These are phyloP conservation scores for Ehretia macrophylla DNA, from an alignment of 257 asterid species.

Conservation along the genomic window DNA sequence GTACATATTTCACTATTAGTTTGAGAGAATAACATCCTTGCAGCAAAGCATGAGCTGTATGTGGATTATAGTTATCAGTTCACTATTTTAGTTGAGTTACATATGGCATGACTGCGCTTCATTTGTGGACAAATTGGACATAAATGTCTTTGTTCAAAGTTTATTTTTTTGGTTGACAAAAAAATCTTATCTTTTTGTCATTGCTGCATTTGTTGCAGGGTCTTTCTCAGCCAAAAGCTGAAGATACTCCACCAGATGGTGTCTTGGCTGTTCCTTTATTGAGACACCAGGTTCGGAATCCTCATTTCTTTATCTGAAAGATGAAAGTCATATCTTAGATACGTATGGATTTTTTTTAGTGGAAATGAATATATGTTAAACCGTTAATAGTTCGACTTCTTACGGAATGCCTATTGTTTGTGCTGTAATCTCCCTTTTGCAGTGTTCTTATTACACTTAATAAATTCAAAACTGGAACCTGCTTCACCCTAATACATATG, in stretches of 20 bases:
- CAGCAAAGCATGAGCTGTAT: too few relatives aligned
- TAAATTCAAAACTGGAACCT: background rate
- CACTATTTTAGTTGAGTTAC: background rate
- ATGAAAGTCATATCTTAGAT: too few relatives aligned
- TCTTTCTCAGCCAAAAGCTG: conserved; percentile 73
- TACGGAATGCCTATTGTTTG: background rate
- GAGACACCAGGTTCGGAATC: conserved; percentile 61
- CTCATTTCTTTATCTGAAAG: background rate
- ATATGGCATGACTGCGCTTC: too few relatives aligned
- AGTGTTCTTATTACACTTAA: too few relatives aligned
- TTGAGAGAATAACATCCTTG: too few relatives aligned
- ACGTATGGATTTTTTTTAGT: too few relatives aligned
- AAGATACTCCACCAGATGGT: conserved; percentile 83
- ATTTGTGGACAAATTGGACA: too few relatives aligned
- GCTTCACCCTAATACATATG: background rate
- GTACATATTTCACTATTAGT: too few relatives aligned
- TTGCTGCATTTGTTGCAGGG: conserved; percentile 29
- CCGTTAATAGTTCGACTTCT: background rate
- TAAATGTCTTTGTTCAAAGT: background rate
- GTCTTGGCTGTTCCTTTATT: conserved; percentile 70
- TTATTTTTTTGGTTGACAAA: background rate
- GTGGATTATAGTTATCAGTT: too few relatives aligned
- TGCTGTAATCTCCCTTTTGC: too few relatives aligned
- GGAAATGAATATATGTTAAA: background rate
- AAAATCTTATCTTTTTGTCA: background rate